Percentiles rank a stretch among this genome's conserved stretches.
phyloP scores from a whole-genome alignment of 768 basidiomycete genomes.

The Psilocybe cubensis region DNA sequence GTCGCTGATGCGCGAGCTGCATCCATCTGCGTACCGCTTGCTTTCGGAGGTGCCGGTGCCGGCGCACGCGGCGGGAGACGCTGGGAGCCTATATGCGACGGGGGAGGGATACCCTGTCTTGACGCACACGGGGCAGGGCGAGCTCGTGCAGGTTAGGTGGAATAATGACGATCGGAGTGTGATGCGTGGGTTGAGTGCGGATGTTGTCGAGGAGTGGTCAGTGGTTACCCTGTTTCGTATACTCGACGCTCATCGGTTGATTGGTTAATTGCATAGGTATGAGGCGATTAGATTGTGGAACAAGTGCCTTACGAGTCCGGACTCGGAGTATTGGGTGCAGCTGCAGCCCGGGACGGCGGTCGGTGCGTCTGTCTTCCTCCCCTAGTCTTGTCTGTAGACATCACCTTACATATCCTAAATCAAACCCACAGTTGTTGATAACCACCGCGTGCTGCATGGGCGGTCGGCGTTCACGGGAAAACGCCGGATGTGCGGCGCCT shows the following conservation, averaged over 20 bases:
- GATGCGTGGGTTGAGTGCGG: constrained; percentile 61
- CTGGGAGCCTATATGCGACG: constrained; percentile 56
- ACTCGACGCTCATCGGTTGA: background rate
- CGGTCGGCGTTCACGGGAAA: constrained; percentile 89
- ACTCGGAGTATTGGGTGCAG: constrained; percentile 92
- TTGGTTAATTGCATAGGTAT: constrained; percentile 52
- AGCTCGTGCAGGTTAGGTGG: constrained; percentile 84
- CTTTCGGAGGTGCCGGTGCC: constrained; percentile 73
- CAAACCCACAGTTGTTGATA: constrained; percentile 71
- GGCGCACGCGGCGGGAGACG: constrained; percentile 89
- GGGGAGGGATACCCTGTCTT: constrained; percentile 71
- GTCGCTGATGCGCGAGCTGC: constrained; percentile 68
- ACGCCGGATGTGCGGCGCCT: constrained; percentile 95
- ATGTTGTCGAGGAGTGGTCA: constrained; percentile 77
- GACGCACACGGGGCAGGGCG: constrained; percentile 57
- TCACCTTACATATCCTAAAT: background rate
- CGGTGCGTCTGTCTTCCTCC: constrained; percentile 47
- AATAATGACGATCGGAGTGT: constrained; percentile 94
- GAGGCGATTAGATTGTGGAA: constrained; percentile 83
- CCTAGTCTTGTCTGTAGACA: background rate
- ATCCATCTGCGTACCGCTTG: constrained; percentile 72
- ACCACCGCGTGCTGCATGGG: constrained; percentile 93
- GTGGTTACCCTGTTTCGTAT: constrained; percentile 5
- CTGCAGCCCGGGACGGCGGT: constrained; percentile 87
- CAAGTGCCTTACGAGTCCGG: constrained; percentile 68